Conservation (phyloP, 2,329 filamentous ascomycete genomes). For the Cercospora berteroae region DNA sequence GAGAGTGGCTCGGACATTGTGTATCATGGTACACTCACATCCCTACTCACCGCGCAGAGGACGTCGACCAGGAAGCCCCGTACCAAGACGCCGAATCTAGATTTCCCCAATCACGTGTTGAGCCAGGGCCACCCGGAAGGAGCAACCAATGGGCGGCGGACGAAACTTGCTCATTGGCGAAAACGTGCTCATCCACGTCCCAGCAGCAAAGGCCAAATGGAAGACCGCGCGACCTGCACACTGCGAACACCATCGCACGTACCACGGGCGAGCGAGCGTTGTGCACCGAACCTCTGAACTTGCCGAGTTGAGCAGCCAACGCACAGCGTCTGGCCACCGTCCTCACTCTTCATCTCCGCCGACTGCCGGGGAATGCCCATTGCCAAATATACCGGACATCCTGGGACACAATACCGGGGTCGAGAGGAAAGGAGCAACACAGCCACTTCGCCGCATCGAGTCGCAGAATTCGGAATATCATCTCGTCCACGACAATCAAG, state of each 20-base stretch:
- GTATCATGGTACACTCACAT: too few species aligned
- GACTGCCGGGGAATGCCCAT: not conserved
- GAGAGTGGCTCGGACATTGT: too few species aligned
- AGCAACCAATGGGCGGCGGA: not conserved
- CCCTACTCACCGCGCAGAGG: too few species aligned
- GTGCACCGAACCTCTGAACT: not conserved
- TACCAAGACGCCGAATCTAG: not conserved
- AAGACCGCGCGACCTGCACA: not conserved
- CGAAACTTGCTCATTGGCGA: constrained; percentile 6
- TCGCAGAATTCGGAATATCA: not conserved
- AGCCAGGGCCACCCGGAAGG: not conserved
- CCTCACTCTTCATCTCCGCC: not conserved
- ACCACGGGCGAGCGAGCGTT: not conserved
- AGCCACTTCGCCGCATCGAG: not conserved
- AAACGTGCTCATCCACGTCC: not conserved
- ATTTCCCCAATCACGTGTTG: not conserved
- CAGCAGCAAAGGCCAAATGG: not conserved
- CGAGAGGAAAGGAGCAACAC: not conserved
- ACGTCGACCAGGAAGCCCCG: not conserved
- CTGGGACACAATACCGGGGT: not conserved
- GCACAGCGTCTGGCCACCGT: not conserved
- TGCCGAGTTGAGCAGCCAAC: not conserved
- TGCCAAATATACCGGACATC: not conserved
- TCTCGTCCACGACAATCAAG: not conserved
- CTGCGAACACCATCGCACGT: not conserved